phyloP scores from a whole-genome alignment of 441 rosid genomes.

The Jatropha multifida region DNA sequence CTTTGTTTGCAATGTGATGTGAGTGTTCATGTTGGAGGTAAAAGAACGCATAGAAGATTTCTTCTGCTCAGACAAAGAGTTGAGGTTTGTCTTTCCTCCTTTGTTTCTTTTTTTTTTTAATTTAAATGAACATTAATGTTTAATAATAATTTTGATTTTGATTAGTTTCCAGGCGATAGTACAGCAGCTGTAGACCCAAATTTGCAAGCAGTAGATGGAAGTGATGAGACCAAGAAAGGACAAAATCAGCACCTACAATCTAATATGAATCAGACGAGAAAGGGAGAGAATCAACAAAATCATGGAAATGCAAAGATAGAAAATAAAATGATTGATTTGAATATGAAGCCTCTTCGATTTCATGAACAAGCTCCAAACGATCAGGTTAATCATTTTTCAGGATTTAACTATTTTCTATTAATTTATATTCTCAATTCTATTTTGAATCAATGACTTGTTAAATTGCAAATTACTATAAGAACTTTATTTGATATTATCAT shows the following conservation, averaged over 20 bases:
- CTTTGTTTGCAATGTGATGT: constrained; percentile 84
- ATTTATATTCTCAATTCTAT: neutral
- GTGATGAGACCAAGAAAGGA: constrained; percentile 29
- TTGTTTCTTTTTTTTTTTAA: neutral
- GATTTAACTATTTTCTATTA: neutral
- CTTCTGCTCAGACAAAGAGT: constrained; percentile 72
- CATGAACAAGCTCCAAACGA: constrained; percentile 53
- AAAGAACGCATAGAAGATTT: constrained; percentile 64
- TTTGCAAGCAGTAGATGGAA: constrained; percentile 28
- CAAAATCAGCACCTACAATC: constrained; percentile 28
- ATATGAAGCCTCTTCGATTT: constrained; percentile 55
- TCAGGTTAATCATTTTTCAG: constrained; percentile 35
- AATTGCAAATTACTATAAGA: no score
- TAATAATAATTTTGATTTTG: neutral
- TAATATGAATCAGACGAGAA: neutral
- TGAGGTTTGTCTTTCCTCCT: constrained; percentile 39
- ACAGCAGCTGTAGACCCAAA: constrained; percentile 30
- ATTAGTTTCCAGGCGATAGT: constrained; percentile 64
- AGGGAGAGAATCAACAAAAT: constrained; percentile 21
- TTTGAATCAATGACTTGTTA: no score
- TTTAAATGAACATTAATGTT: neutral
- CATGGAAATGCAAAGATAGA: constrained; percentile 35
- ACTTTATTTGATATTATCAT: no score
- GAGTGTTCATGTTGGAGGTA: constrained; percentile 78
- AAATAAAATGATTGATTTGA: constrained; percentile 63